Evolutionary conservation across 345 rosid genomes (phyloP).

Genomic region (Stellera chamaejasme): DNA sequence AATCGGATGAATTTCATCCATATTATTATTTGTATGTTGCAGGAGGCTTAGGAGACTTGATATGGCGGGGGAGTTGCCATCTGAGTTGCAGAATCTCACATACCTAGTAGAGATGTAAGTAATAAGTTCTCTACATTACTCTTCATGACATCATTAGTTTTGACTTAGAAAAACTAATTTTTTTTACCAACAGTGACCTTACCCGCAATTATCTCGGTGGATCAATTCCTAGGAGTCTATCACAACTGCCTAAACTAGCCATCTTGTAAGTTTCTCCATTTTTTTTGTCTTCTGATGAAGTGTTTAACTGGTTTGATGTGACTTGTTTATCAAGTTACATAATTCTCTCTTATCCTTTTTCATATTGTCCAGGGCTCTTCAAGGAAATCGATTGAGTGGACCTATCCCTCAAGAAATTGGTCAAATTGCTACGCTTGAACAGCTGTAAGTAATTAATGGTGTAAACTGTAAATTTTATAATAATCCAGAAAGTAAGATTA

Average conservation of each 20-base stretch:
- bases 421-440: too few relatives aligned
- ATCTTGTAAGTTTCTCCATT: conserved; percentile 43
- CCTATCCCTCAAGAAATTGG: too few relatives aligned
- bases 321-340: too few relatives aligned
- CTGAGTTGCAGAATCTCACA: conserved; percentile 55
- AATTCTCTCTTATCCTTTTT: too few relatives aligned
- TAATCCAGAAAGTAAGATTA: too few relatives aligned
- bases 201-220: conserved; percentile 65
- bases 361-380: too few relatives aligned
- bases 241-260: conserved; percentile 41
- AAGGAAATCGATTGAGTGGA: too few relatives aligned
- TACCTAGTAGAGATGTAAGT: conserved; percentile 49
- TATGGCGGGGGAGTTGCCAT: conserved; percentile 57
- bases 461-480: too few relatives aligned
- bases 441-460: too few relatives aligned
- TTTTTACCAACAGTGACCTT: conserved; percentile 43
- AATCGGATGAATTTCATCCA: too few relatives aligned
- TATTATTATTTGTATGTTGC: conserved; percentile 1
- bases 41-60: conserved; percentile 48
- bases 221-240: conserved; percentile 47
- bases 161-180: neutral
- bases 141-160: neutral
- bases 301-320: neutral
- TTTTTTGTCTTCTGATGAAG: conserved; percentile 2
- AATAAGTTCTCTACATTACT: neutral